Evolutionary conservation across 2,329 filamentous ascomycete genomes (phyloP).

Genomic region (Emergomyces pasteurianus): DNA sequence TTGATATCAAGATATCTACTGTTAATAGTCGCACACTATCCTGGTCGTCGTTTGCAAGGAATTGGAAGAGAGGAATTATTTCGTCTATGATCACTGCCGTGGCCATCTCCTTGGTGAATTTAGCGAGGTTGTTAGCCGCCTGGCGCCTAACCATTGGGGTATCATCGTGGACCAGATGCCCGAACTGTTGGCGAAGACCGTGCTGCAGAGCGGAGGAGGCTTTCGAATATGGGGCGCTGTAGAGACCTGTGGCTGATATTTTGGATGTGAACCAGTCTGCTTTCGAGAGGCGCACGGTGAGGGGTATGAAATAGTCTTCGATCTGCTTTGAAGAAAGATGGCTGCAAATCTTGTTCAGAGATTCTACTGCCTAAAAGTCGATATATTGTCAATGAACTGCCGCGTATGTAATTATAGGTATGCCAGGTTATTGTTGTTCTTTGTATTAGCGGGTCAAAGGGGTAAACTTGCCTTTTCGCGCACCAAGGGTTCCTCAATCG

Average conservation of each 20-base stretch:
- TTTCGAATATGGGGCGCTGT: constrained; percentile 86
- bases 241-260: constrained; percentile 93
- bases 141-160: constrained; percentile 98
- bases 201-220: constrained; percentile 80
- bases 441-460: background rate
- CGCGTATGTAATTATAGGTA: background rate
- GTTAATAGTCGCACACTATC: constrained; percentile 93
- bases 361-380: constrained; percentile 72
- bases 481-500: constrained; percentile 95
- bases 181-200: constrained; percentile 81
- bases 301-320: constrained; percentile 93
- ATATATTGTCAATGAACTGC: background rate
- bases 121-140: constrained; percentile 88
- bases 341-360: constrained; percentile 96
- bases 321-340: constrained; percentile 84
- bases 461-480: constrained; percentile 69
- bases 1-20: constrained; percentile 89
- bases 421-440: background rate
- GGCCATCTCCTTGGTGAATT: constrained; percentile 96
- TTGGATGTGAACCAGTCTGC: constrained; percentile 99
- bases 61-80: constrained; percentile 98
- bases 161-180: constrained; percentile 89
- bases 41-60: constrained; percentile 91
- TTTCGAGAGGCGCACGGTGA: constrained; percentile 91
- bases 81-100: constrained; percentile 86